Conservation (phyloP, 331 rosid species). For the Erythrophleum ivorense region DNA sequence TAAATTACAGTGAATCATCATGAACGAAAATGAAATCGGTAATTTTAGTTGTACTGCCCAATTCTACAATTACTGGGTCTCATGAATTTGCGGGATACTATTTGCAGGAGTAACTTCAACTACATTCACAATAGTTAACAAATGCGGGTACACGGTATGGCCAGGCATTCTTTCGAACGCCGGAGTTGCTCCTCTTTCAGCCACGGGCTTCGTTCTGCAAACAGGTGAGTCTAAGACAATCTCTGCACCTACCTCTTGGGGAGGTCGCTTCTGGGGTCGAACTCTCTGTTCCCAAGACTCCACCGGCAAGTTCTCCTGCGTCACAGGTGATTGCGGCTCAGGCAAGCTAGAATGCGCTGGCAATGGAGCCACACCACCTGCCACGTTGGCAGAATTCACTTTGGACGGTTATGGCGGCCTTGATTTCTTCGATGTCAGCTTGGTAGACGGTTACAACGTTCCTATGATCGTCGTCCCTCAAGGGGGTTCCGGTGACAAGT, state of each 20-base stretch:
- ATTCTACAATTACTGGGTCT: background rate
- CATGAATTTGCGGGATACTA: background rate
- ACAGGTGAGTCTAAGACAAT: constrained; percentile 61
- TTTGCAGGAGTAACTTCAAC: constrained; percentile 68
- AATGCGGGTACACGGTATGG: constrained; percentile 85
- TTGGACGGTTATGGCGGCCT: constrained; percentile 59
- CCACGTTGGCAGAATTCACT: constrained; percentile 75
- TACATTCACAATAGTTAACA: constrained; percentile 74
- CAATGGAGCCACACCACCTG: constrained; percentile 64
- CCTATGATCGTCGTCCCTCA: constrained; percentile 66
- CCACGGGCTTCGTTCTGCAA: constrained; percentile 71
- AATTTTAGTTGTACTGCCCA: background rate
- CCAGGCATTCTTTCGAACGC: constrained; percentile 89
- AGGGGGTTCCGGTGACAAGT: constrained; percentile 67
- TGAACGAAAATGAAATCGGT: background rate
- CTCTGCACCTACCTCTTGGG: constrained; percentile 75
- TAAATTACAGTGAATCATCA: background rate
- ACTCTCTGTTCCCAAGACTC: constrained; percentile 64
- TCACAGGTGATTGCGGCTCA: constrained; percentile 68
- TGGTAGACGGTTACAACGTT: constrained; percentile 78
- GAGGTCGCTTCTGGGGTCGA: constrained; percentile 85
- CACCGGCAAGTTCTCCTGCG: constrained; percentile 64
- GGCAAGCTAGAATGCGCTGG: constrained; percentile 61
- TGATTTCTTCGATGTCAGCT: constrained; percentile 74
- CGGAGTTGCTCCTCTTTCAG: constrained; percentile 58